A percentile compares a stretch with the other conserved stretches of the same genome.
Conservation (phyloP, 768 basidiomycete genomes). For the Lactarius pseudohatsudake region DNA sequence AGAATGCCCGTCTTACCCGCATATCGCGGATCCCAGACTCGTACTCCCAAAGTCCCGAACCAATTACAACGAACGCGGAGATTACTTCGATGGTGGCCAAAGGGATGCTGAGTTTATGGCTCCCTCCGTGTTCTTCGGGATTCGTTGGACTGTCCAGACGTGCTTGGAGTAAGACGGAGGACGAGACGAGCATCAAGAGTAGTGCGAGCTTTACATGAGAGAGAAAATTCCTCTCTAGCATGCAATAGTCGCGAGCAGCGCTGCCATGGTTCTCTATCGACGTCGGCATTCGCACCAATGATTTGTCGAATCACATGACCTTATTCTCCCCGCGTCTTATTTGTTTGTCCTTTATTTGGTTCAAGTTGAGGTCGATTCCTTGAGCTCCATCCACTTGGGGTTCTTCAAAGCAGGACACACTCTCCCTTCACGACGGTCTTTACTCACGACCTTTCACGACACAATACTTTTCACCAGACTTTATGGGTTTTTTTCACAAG, state of each 20-base stretch:
- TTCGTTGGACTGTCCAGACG: slow-evolving; percentile 37
- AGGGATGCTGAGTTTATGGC: slow-evolving; percentile 41
- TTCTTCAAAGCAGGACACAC: neutral
- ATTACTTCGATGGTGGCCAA: slow-evolving; percentile 53
- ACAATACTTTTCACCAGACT: too few species aligned
- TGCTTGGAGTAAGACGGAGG: slow-evolving; percentile 60
- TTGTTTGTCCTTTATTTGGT: slow-evolving; percentile 25
- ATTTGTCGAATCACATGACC: slow-evolving; percentile 14
- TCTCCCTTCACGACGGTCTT: neutral
- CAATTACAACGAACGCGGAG: slow-evolving; percentile 54
- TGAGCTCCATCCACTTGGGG: neutral
- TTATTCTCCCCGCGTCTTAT: neutral
- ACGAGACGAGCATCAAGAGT: slow-evolving; percentile 59
- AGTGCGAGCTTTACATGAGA: slow-evolving; percentile 67
- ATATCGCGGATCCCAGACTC: slow-evolving; percentile 57
- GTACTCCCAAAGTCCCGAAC: slow-evolving; percentile 67
- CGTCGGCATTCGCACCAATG: slow-evolving; percentile 28
- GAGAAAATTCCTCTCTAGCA: slow-evolving; percentile 76
- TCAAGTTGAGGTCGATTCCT: slow-evolving; percentile 9
- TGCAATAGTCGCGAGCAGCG: slow-evolving; percentile 70
- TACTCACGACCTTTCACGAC: slow-evolving; percentile 1
- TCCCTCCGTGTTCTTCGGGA: slow-evolving; percentile 29
- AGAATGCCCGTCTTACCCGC: slow-evolving; percentile 56
- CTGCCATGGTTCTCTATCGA: slow-evolving; percentile 36
- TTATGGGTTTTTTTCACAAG: slow-evolving; percentile 70